phyloP scores from a whole-genome alignment of 2,329 filamentous ascomycete genomes.

The Fusarium devonianum region DNA sequence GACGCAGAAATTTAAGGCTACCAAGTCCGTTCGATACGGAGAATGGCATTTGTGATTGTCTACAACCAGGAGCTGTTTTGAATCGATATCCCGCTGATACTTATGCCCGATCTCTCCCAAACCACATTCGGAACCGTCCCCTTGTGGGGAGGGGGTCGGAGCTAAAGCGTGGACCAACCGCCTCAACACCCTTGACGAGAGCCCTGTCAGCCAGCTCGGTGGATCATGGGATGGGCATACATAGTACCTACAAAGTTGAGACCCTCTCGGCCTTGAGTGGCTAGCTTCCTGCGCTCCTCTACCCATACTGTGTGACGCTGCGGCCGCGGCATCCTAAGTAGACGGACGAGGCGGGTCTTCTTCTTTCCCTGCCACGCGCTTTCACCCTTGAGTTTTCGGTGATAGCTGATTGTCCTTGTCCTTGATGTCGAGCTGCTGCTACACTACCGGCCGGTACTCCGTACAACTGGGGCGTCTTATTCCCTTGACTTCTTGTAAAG shows the following conservation, averaged over 20 bases:
- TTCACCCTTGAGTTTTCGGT: constrained; percentile 27
- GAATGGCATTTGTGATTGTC: too few species aligned
- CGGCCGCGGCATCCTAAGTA: constrained; percentile 1
- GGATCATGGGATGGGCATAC: constrained; percentile 38
- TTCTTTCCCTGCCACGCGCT: constrained; percentile 23
- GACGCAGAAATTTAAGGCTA: too few species aligned
- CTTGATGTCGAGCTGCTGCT: constrained; percentile 38
- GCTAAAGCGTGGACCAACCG: constrained; percentile 36
- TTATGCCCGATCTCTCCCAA: constrained; percentile 16
- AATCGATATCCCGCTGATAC: constrained; percentile 28
- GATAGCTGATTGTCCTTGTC: constrained; percentile 34
- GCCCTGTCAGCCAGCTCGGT: constrained; percentile 39
- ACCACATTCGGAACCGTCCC: constrained; percentile 30
- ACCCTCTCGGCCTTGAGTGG: constrained; percentile 36
- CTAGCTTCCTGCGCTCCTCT: constrained; percentile 31
- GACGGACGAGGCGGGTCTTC: constrained; percentile 25
- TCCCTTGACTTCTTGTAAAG: constrained; percentile 15
- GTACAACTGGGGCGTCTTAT: constrained; percentile 30
- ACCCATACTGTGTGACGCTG: constrained; percentile 39
- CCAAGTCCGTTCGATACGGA: too few species aligned
- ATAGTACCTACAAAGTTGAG: constrained; percentile 31
- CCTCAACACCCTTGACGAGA: constrained; percentile 32
- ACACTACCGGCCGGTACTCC: constrained; percentile 13
- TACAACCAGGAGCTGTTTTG: constrained; percentile 13
- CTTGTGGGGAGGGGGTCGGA: constrained; percentile 31